Evolutionary conservation across 179 eudicot species (phyloP).

Genomic region (Patellifolia procumbens): DNA sequence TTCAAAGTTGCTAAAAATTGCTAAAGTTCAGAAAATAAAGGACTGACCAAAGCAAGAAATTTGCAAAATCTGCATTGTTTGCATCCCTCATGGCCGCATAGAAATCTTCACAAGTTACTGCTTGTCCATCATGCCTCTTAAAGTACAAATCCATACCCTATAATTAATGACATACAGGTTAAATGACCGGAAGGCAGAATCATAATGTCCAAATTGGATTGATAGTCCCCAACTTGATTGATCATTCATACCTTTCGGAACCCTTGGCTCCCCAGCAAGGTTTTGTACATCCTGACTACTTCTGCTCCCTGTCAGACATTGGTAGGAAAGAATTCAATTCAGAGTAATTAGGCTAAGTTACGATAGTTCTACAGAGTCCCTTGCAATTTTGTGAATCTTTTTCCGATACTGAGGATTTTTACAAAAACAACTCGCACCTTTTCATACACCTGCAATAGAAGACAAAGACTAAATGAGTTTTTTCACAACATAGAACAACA

Average conservation of each 20-base stretch:
- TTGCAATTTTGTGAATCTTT: background rate
- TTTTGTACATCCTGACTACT: conserved; percentile 99
- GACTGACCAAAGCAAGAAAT: conserved; percentile 80
- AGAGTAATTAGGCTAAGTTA: conserved; percentile 4
- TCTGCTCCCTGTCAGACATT: conserved; percentile 76
- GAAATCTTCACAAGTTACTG: conserved; percentile 98
- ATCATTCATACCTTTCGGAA: conserved; percentile 64
- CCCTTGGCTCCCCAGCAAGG: conserved; percentile 82
- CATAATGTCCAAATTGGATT: background rate
- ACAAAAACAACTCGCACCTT: conserved; percentile 52
- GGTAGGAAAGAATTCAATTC: conserved; percentile 5
- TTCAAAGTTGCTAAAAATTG: background rate
- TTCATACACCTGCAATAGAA: conserved; percentile 72
- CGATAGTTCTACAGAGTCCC: background rate
- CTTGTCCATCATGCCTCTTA: conserved; percentile 98
- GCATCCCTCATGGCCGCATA: conserved; percentile 97
- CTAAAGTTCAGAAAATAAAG: background rate
- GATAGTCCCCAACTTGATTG: background rate
- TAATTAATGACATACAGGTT: background rate
- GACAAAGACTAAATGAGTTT: conserved; percentile 18
- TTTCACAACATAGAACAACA: background rate
- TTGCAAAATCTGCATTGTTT: conserved; percentile 83
- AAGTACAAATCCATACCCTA: conserved; percentile 98
- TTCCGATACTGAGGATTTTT: conserved; percentile 2
- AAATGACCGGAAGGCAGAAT: background rate